Conservation (phyloP, 2,329 filamentous ascomycete species). For the Coleophoma crateriformis region DNA sequence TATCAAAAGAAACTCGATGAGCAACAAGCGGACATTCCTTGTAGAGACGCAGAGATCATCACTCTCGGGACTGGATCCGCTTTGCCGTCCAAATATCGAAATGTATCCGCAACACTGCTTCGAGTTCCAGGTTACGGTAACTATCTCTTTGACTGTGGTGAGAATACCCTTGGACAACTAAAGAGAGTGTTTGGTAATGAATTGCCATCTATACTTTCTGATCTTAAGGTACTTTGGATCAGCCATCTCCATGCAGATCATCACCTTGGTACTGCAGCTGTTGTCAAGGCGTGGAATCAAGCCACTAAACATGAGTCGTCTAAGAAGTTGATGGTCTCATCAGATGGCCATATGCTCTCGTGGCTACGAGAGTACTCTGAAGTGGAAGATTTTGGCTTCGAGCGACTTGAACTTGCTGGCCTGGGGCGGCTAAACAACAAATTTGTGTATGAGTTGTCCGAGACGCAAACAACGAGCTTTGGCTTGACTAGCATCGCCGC, state of each 20-base stretch:
- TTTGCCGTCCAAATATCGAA: conserved; percentile 86
- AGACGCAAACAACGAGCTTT: conserved; percentile 40
- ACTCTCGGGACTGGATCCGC: conserved; percentile 90
- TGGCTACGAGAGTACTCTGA: conserved; percentile 77
- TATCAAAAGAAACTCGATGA: conserved; percentile 45
- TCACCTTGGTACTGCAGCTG: conserved; percentile 75
- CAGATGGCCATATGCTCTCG: conserved; percentile 63
- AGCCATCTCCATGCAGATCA: conserved; percentile 96
- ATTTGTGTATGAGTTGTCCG: conserved; percentile 26
- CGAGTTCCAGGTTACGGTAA: conserved; percentile 80
- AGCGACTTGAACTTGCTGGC: conserved; percentile 28
- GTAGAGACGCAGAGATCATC: conserved; percentile 74
- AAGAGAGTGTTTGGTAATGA: conserved; percentile 66
- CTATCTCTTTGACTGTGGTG: conserved; percentile 87
- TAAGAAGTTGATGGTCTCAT: conserved; percentile 58
- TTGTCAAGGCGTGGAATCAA: conserved; percentile 77
- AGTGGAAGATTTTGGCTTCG: conserved; percentile 72
- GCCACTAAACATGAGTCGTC: conserved; percentile 34
- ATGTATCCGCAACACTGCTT: conserved; percentile 84
- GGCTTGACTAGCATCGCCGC: conserved; percentile 64
- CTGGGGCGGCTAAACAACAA: conserved; percentile 7
- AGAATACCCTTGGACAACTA: conserved; percentile 86
- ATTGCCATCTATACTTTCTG: conserved; percentile 64
- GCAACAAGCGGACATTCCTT: conserved; percentile 60
- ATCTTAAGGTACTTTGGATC: conserved; percentile 83